These are phyloP conservation scores for Talaromyces borbonicus DNA, from an alignment of 495 filamentous ascomycete species.

Conservation along the genomic window DNA sequence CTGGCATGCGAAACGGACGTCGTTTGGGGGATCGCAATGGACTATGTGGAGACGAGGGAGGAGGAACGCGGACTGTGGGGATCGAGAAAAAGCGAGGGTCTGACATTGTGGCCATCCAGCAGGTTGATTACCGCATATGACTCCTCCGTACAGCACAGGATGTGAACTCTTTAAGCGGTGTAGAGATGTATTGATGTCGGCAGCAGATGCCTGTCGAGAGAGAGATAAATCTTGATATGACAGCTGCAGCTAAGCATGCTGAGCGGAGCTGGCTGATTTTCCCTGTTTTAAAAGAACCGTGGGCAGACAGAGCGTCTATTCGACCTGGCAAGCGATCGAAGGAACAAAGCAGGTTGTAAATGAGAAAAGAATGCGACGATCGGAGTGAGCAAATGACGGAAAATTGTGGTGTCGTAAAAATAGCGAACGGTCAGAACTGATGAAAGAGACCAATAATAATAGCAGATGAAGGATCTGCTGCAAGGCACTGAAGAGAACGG, in stretches of 20 bases:
- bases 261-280: no score
- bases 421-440: no score
- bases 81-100: constrained; percentile 7
- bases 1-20: constrained; percentile 9
- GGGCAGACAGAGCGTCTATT: no score
- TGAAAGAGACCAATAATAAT: no score
- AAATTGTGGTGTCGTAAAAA: not conserved
- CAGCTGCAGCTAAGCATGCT: constrained; percentile 6
- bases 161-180: constrained; percentile 1
- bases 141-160: not conserved
- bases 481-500: no score
- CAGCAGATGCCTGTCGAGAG: constrained; percentile 1
- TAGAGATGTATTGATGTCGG: not conserved
- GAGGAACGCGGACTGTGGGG: constrained; percentile 6
- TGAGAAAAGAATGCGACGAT: no score
- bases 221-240: not conserved
- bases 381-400: not conserved
- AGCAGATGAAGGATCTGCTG: no score
- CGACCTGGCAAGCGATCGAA: no score
- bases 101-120: constrained; percentile 1
- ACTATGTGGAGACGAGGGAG: constrained; percentile 13
- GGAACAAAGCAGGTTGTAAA: not conserved
- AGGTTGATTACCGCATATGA: no score
- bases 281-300: no score
- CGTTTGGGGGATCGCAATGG: constrained; percentile 20